phyloP scores from a whole-genome alignment of 768 basidiomycete species.

The Tremella yokohamensis region DNA sequence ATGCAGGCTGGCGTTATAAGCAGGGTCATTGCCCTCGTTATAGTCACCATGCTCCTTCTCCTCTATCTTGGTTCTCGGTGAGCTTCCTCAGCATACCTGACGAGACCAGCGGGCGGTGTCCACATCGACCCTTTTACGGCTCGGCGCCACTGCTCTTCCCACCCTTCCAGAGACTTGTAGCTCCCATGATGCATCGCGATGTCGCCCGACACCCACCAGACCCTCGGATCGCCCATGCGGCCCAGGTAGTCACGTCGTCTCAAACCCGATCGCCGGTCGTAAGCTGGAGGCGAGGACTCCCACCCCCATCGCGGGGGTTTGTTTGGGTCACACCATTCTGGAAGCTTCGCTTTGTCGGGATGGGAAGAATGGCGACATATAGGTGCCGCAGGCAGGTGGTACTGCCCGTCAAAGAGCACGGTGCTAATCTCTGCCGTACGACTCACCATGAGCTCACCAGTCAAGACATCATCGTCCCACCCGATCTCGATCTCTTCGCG shows the following conservation, averaged over 20 bases:
- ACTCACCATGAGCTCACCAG: constrained; percentile 30
- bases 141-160: constrained; percentile 23
- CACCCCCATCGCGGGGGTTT: constrained; percentile 22
- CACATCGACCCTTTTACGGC: constrained; percentile 22
- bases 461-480: constrained; percentile 34
- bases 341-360: background rate
- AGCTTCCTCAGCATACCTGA: constrained; percentile 12
- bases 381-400: constrained; percentile 17
- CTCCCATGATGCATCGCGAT: constrained; percentile 24
- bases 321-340: constrained; percentile 18
- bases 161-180: constrained; percentile 24
- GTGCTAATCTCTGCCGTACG: background rate
- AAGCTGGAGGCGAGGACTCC: constrained; percentile 15
- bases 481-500: constrained; percentile 15
- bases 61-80: too few relatives aligned
- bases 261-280: constrained; percentile 21
- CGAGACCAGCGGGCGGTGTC: constrained; percentile 23
- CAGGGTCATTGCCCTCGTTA: too few relatives aligned
- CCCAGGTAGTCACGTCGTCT: constrained; percentile 23
- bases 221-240: constrained; percentile 15
- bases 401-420: constrained; percentile 4
- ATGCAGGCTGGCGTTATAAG: too few relatives aligned
- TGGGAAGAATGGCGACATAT: constrained; percentile 9
- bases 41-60: too few relatives aligned
- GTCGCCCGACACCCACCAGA: constrained; percentile 24